Percentiles rank a stretch among this genome's conserved stretches.
phyloP scores from a whole-genome alignment of 257 asterid species.

The Euphrasia confusa region DNA sequence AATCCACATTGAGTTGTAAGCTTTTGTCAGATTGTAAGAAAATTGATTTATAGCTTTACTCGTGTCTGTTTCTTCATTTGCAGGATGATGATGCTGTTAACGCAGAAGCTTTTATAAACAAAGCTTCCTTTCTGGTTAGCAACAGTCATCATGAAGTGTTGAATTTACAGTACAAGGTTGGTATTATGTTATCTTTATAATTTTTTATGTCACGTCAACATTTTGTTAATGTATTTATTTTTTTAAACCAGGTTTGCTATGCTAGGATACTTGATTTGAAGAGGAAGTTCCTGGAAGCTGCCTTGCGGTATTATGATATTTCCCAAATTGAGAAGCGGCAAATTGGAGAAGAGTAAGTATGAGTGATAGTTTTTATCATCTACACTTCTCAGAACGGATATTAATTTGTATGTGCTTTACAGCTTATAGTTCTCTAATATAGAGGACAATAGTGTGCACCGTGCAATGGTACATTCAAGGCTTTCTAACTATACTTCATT shows the following conservation, averaged over 20 bases:
- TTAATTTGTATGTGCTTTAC: constrained; percentile 1
- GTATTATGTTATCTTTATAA: constrained; percentile 14
- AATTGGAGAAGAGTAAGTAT: constrained; percentile 90
- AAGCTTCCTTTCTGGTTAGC: constrained; percentile 96
- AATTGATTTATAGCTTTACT: constrained; percentile 16
- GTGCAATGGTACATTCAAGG: background rate
- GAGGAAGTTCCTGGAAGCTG: constrained; percentile 99
- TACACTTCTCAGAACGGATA: background rate
- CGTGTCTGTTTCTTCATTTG: constrained; percentile 24
- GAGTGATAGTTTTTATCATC: constrained; percentile 14
- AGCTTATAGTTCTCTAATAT: constrained; percentile 5
- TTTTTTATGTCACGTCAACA: constrained; percentile 8
- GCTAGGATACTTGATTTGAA: constrained; percentile 94
- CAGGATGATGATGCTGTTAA: constrained; percentile 98
- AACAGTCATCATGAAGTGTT: constrained; percentile 84
- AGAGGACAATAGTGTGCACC: background rate
- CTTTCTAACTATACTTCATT: background rate
- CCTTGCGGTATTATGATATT: constrained; percentile 88
- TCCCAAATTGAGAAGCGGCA: constrained; percentile 97
- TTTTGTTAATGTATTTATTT: background rate
- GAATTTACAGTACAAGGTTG: constrained; percentile 91
- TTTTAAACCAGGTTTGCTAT: constrained; percentile 72
- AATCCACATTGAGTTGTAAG: background rate
- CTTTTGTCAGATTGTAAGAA: background rate
- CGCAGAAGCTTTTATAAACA: constrained; percentile 96